Conservation (phyloP, 2,329 filamentous ascomycete genomes). For the Claviceps fusiformis region DNA sequence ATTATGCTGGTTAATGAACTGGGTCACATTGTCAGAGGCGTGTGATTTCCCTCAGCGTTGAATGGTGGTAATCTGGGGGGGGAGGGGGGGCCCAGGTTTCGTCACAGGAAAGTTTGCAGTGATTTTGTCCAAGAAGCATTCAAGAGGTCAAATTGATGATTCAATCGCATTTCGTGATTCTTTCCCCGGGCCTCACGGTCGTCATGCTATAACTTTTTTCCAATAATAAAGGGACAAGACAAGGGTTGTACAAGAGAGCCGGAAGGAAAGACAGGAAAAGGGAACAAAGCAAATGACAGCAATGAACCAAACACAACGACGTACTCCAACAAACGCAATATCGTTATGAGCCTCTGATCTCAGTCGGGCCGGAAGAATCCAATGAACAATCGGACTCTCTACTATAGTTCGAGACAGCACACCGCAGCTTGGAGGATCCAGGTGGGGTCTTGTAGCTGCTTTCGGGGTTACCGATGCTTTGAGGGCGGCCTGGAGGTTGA, state of each 20-base stretch:
- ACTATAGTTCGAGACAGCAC: conserved; percentile 68
- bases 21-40: not conserved
- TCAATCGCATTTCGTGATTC: not conserved
- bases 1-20: conserved; percentile 6
- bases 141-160: not conserved
- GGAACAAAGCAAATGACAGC: not conserved
- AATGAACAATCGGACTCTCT: conserved; percentile 60
- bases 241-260: not conserved
- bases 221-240: not conserved
- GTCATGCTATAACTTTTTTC: not conserved
- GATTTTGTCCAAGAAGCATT: not conserved
- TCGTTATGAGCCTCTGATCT: conserved; percentile 60
- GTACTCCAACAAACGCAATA: conserved; percentile 70
- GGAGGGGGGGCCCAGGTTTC: too few relatives aligned
- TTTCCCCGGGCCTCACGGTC: not conserved
- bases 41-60: not conserved
- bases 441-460: conserved; percentile 16
- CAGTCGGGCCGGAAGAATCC: conserved; percentile 68
- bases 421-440: conserved; percentile 44
- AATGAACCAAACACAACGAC: conserved; percentile 16
- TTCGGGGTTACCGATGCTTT: conserved; percentile 23
- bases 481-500: conserved; percentile 29
- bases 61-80: not conserved
- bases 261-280: not conserved
- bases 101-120: not conserved